Conservation (phyloP, 441 rosid species). For the Pelargonium citronellum region DNA sequence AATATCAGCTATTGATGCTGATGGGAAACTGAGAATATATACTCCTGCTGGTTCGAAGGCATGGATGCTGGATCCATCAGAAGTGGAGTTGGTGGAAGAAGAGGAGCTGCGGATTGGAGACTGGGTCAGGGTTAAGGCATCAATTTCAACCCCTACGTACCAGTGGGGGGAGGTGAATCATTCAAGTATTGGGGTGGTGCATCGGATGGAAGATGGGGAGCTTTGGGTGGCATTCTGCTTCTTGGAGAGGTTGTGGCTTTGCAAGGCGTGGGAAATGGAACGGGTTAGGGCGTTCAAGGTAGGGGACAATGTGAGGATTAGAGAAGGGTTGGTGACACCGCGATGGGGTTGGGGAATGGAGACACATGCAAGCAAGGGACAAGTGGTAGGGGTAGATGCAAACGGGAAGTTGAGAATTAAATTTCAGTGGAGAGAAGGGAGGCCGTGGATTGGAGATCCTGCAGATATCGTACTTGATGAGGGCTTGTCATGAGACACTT, state of each 20-base stretch:
- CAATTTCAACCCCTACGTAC: conserved; percentile 65
- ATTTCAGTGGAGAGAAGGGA: conserved; percentile 95
- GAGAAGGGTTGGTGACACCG: conserved; percentile 71
- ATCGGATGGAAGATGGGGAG: conserved; percentile 75
- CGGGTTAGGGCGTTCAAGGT: conserved; percentile 62
- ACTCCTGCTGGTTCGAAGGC: conserved; percentile 84
- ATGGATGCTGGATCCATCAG: conserved; percentile 97
- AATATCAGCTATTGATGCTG: conserved; percentile 83
- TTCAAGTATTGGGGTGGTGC: conserved; percentile 83
- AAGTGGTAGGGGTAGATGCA: conserved; percentile 87
- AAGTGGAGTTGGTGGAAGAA: conserved; percentile 77
- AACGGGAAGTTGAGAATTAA: conserved; percentile 85
- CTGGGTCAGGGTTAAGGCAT: conserved; percentile 73
- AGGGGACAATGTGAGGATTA: conserved; percentile 72
- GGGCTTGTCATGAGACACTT: conserved; percentile 14
- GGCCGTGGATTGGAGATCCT: conserved; percentile 97
- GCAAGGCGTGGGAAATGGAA: conserved; percentile 89
- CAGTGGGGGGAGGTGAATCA: conserved; percentile 98
- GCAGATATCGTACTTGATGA: conserved; percentile 79
- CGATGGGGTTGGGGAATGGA: conserved; percentile 99
- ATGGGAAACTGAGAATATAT: conserved; percentile 88
- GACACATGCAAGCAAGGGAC: conserved; percentile 86
- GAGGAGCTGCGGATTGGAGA: conserved; percentile 75
- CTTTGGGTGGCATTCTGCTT: conserved; percentile 86
- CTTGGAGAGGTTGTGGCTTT: conserved; percentile 84